Evolutionary conservation across 2,329 filamentous ascomycete species (phyloP).

Genomic region (Beauveria australis): DNA sequence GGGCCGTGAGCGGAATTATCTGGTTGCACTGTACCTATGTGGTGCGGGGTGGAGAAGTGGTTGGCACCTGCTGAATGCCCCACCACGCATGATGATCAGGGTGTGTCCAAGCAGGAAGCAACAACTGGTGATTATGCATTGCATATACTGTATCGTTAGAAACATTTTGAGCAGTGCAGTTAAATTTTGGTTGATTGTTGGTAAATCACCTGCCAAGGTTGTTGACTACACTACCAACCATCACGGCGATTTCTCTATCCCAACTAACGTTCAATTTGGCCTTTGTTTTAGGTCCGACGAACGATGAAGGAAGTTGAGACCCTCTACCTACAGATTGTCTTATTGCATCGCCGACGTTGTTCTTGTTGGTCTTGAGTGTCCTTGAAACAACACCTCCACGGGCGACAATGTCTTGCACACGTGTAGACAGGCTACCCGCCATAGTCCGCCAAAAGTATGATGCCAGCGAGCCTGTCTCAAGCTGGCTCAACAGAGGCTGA

Average conservation of each 20-base stretch:
- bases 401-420: slow-evolving; percentile 76
- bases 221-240: slow-evolving; percentile 76
- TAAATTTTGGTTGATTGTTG: neutral
- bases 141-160: neutral
- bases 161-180: neutral
- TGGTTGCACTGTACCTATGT: no score
- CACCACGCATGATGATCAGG: neutral
- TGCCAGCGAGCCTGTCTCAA: slow-evolving; percentile 80
- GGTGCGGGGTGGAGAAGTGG: neutral
- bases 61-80: neutral
- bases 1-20: no score
- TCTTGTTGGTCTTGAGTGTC: slow-evolving; percentile 68
- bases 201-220: slow-evolving; percentile 34
- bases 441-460: slow-evolving; percentile 93
- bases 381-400: slow-evolving; percentile 78
- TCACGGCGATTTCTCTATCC: slow-evolving; percentile 90
- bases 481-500: slow-evolving; percentile 60
- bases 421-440: slow-evolving; percentile 64
- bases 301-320: slow-evolving; percentile 55
- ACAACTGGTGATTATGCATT: neutral
- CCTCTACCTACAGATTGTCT: slow-evolving; percentile 76
- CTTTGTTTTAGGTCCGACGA: slow-evolving; percentile 35
- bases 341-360: slow-evolving; percentile 67
- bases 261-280: slow-evolving; percentile 48
- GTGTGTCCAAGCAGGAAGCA: neutral